phyloP scores from a whole-genome alignment of 2,329 filamentous ascomycete species.

The Chlorencoelia australis region DNA sequence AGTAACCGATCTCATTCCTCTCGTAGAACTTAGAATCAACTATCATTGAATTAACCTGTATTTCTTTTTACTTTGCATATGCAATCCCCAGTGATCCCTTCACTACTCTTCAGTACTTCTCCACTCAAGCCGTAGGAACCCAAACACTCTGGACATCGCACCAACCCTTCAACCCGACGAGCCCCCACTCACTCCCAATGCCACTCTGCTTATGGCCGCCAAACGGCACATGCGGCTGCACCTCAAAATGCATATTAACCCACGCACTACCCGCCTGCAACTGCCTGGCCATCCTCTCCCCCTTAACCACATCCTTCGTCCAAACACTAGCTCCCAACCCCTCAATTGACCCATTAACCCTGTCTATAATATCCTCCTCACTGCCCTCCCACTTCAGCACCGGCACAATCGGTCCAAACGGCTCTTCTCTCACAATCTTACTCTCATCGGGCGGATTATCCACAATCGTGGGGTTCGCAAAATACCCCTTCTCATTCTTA shows the following conservation, averaged over 20 bases:
- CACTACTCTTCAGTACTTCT: too few species aligned
- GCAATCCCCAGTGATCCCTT: too few species aligned
- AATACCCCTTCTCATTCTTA: conserved; percentile 34
- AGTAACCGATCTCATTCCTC: too few species aligned
- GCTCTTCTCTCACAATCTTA: conserved; percentile 46
- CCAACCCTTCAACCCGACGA: conserved; percentile 2
- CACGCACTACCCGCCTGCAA: conserved; percentile 49
- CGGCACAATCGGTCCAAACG: conserved; percentile 35
- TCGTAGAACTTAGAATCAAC: too few species aligned
- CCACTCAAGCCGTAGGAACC: too few species aligned
- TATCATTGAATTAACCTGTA: too few species aligned
- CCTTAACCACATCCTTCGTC: conserved; percentile 40
- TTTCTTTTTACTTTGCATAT: too few species aligned
- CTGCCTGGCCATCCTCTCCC: conserved; percentile 40
- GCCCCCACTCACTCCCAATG: conserved; percentile 21
- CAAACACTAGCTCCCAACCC: conserved; percentile 50
- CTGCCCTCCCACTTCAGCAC: conserved; percentile 2
- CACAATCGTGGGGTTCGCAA: conserved; percentile 48
- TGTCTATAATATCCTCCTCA: conserved; percentile 41
- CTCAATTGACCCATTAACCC: conserved; percentile 41
- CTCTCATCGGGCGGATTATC: conserved; percentile 45
- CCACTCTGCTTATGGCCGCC: conserved; percentile 27
- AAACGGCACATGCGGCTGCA: conserved; percentile 33
- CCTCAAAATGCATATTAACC: conserved; percentile 45
- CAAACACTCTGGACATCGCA: conserved; percentile 6